phyloP scores from a whole-genome alignment of 2,329 filamentous ascomycete genomes.

The Pseudonectria buxi region DNA sequence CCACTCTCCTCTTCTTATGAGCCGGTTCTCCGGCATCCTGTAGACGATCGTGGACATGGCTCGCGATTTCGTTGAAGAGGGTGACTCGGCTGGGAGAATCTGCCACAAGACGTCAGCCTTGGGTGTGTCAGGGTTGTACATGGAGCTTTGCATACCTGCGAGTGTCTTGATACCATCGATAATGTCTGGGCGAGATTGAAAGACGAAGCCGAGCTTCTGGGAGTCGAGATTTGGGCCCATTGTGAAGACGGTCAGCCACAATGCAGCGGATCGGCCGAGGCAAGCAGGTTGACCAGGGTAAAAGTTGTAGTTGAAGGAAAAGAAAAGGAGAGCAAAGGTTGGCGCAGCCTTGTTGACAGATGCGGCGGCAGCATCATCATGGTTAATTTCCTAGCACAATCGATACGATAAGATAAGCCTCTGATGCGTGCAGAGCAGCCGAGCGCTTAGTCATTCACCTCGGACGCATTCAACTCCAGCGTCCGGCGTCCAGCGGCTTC shows the following conservation, averaged over 20 bases:
- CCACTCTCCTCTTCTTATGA: conserved; percentile 47
- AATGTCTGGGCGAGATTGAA: conserved; percentile 51
- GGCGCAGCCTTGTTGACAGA: conserved; percentile 1
- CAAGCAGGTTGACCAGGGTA: conserved; percentile 9
- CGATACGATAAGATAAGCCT: conserved; percentile 19
- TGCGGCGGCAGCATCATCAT: conserved; percentile 16
- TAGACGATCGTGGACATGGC: conserved; percentile 42
- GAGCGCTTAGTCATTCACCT: neutral
- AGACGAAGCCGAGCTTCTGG: conserved; percentile 44
- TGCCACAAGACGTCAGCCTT: conserved; percentile 20
- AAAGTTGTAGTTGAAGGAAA: conserved; percentile 9
- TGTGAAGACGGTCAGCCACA: conserved; percentile 9
- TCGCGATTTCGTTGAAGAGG: conserved; percentile 52
- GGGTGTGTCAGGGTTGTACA: conserved; percentile 2
- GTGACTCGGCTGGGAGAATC: conserved; percentile 43
- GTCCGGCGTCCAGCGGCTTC: too few species aligned
- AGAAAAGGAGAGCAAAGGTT: neutral
- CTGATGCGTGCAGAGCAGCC: too few species aligned
- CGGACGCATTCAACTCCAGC: conserved; percentile 3
- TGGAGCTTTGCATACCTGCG: conserved; percentile 38
- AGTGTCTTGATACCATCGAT: conserved; percentile 45
- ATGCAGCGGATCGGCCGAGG: neutral
- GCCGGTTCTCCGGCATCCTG: conserved; percentile 37
- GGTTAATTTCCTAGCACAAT: conserved; percentile 8
- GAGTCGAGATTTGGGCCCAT: conserved; percentile 43